phyloP scores from a whole-genome alignment of 2,329 filamentous ascomycete genomes.

The Epichloe sibirici region DNA sequence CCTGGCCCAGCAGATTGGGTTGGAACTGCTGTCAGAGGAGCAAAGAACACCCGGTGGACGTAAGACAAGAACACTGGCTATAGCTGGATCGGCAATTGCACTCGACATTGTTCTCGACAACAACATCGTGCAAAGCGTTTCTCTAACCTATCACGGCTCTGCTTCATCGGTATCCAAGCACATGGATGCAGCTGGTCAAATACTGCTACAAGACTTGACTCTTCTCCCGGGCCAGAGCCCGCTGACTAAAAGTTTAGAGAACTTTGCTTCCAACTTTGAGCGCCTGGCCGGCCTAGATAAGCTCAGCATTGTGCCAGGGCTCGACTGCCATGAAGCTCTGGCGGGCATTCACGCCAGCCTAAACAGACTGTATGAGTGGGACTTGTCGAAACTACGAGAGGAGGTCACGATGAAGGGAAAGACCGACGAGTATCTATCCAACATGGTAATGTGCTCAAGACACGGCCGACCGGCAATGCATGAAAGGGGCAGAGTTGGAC shows the following conservation, averaged over 20 bases:
- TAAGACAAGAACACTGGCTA: slow-evolving; percentile 43
- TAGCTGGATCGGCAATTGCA: slow-evolving; percentile 48
- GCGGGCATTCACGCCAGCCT: slow-evolving; percentile 62
- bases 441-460: slow-evolving; percentile 53
- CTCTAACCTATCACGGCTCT: slow-evolving; percentile 50
- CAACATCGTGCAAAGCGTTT: slow-evolving; percentile 49
- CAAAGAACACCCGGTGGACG: slow-evolving; percentile 32
- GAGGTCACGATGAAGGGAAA: slow-evolving; percentile 32
- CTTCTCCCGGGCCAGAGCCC: slow-evolving; percentile 47
- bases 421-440: slow-evolving; percentile 36
- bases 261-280: slow-evolving; percentile 61
- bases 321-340: slow-evolving; percentile 69
- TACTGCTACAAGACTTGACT: slow-evolving; percentile 53
- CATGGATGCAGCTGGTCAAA: slow-evolving; percentile 48
- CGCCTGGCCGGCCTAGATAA: slow-evolving; percentile 58
- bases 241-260: slow-evolving; percentile 57
- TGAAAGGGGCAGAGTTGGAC: slow-evolving; percentile 50
- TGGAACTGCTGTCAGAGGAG: slow-evolving; percentile 51
- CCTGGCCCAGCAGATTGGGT: slow-evolving; percentile 53
- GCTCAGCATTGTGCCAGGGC: slow-evolving; percentile 52
- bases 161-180: slow-evolving; percentile 46
- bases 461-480: slow-evolving; percentile 65
- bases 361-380: slow-evolving; percentile 57
- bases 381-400: slow-evolving; percentile 45
- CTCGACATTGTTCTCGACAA: slow-evolving; percentile 50